Base-by-base conservation (phyloP, 2,329 filamentous ascomycete species). In the Colletotrichum melonis region DNA sequence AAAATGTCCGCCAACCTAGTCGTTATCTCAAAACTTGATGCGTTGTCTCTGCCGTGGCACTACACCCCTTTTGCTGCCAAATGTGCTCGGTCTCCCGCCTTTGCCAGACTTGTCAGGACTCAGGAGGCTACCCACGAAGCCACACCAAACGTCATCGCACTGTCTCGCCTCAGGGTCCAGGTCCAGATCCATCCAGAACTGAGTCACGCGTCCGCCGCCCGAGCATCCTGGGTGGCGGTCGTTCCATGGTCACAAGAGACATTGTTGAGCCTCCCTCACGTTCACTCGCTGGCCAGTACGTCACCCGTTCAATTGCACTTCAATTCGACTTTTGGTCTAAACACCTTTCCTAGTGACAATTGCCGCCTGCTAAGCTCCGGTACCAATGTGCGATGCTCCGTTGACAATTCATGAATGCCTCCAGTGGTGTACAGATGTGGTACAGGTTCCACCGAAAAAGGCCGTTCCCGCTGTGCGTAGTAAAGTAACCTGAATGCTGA, bases 311-410 rank as follows among this genome's bases (percentile, higher is more conserved):
- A 63, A 64, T 59, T 54, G 58, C n/a, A 30, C 54, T 69, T 64
- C 26, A 63, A 66, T 52, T 42, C 64, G 26, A 71, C 63, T 63
- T 73, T 73, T 71, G 52, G 26, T 56, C 62, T 56, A 62, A 71
- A 62, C 67, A 49, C 71, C 38, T 28, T 30, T 57, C 60, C 49
- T 69, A 63, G 71, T 60, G 42, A 73, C 56, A 73, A 69, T 71
- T 71, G 67, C 67, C 71, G 71, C 71, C 67, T 71, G 60, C 71
- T 73, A 66, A 73, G 71, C 71, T 66, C 71, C 67, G 49, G 62
- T 66, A 64, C 71, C 67, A 66, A 49, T 70, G 49, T 60, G 67
- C 49, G 35, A 73, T 73, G 71, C 71, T 71, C 67, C 62, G 46
- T 72, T 70, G 67, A 73, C 71, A 71, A 73, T 66, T 64, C 67